Conservation (phyloP, 2,329 filamentous ascomycete species). For the Trichoderma sp. region DNA sequence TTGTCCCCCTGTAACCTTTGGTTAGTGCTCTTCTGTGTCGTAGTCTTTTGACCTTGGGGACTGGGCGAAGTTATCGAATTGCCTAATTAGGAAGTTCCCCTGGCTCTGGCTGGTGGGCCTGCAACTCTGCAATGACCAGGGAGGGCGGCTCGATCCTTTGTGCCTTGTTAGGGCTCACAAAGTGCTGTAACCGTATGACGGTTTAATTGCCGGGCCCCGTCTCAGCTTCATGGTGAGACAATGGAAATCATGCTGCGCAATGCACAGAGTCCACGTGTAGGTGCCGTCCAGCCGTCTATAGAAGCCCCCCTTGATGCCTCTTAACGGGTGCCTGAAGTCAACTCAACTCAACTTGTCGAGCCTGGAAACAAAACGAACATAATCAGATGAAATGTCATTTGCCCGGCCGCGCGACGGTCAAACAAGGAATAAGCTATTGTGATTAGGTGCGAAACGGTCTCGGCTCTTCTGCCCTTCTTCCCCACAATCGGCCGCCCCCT, state of each 20-base stretch:
- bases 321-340: too few species aligned
- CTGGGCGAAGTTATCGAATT: constrained; percentile 24
- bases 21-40: background rate
- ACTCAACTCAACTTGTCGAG: background rate
- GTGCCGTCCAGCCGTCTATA: background rate
- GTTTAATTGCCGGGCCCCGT: background rate
- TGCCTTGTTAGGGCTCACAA: constrained; percentile 8
- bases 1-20: background rate
- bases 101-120: constrained; percentile 9
- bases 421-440: background rate
- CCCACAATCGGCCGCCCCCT: constrained; percentile 17
- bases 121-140: background rate
- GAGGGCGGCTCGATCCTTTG: constrained; percentile 2
- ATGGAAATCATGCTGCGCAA: background rate
- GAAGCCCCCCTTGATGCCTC: background rate
- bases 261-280: background rate
- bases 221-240: constrained; percentile 9
- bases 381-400: background rate
- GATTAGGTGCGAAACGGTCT: background rate
- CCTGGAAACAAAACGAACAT: background rate
- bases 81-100: constrained; percentile 21
- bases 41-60: background rate
- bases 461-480: constrained; percentile 20
- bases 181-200: constrained; percentile 16
- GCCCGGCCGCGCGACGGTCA: constrained; percentile 2